phyloP scores from a whole-genome alignment of 1,139 yeast species.

The Debaryomyces udenii region DNA sequence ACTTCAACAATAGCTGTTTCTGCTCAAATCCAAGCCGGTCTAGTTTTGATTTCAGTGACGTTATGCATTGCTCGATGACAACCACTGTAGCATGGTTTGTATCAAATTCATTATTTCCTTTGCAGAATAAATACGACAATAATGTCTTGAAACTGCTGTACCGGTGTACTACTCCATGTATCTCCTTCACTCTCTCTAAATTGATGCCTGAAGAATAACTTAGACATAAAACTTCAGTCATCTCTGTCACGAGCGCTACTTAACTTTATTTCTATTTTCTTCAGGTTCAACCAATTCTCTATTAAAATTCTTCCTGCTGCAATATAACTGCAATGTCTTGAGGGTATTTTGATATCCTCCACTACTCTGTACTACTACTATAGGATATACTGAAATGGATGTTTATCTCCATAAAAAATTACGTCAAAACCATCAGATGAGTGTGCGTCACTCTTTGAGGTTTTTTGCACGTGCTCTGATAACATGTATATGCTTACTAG shows the following conservation, averaged over 20 bases:
- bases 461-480: conserved; percentile 1
- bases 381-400: background rate
- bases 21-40: conserved; percentile 29
- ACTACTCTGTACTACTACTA: background rate
- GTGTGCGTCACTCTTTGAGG: conserved; percentile 1
- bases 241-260: conserved; percentile 3
- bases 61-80: conserved; percentile 24
- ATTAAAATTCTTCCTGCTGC: background rate
- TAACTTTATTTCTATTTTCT: no score
- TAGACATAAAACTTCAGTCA: conserved; percentile 2
- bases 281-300: no score
- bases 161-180: background rate
- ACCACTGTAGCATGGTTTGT: conserved; percentile 38
- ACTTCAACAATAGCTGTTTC: conserved; percentile 35
- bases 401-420: background rate
- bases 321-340: no score
- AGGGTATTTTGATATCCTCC: background rate
- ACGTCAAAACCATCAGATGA: background rate
- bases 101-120: conserved; percentile 41
- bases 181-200: background rate
- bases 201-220: conserved; percentile 1
- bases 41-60: conserved; percentile 13
- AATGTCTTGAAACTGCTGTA: conserved; percentile 17
- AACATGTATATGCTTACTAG: background rate
- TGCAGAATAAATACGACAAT: conserved; percentile 31